Base-by-base conservation (phyloP, 2,329 filamentous ascomycete genomes). In the Aspergillus vadensis region DNA sequence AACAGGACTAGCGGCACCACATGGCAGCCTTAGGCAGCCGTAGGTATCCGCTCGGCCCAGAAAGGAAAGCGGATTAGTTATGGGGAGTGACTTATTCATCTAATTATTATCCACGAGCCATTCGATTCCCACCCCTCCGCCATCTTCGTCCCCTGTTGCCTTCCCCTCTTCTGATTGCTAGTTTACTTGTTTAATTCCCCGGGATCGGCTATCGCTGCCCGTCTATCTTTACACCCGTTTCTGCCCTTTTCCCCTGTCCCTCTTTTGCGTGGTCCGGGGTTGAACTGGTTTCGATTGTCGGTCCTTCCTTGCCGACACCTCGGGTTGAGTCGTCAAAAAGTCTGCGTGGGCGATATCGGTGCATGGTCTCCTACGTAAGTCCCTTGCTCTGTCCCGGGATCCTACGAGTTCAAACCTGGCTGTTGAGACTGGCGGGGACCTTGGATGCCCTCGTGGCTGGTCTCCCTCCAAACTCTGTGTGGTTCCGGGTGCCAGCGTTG, bases 291-390 rank as follows among this genome's bases (percentile, higher is more conserved):
- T 57, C 55, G 32, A 39, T 49, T 51, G 47, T 57, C 32, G 44
- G 23, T 43, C 32, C 38, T 51, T 51, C 55, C 44, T 48, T 57
- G 43, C 55, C 47, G 32, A 57, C 47, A 50, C 32, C 53, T 55
- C 41, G 53, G 39, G 53, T 39, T 57, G 47, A 49, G 47, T 51
- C 38, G 52, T 19, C 52, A 55, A 65, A 67, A 67, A 67, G 63
- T 65, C 65, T 67, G 62, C 58, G 59, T 60, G 55, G 50, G 55
- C 57, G 59, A 53, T 62, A 38, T 60, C 64, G 63, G 55, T 57
- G 44, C 44, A 30, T 19, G 32, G 48, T 51, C 43, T 27, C 32
- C 47, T 41, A 25, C 38, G 47, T 50, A 50, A 51, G 32, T 57
- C 47, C 55, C 32, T 57, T 51, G 15, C 55, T 43, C 47, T 57